These are phyloP conservation scores for Lignosus rhinocerotis DNA, from an alignment of 1,284 basidiomycete species.

Conservation along the genomic window DNA sequence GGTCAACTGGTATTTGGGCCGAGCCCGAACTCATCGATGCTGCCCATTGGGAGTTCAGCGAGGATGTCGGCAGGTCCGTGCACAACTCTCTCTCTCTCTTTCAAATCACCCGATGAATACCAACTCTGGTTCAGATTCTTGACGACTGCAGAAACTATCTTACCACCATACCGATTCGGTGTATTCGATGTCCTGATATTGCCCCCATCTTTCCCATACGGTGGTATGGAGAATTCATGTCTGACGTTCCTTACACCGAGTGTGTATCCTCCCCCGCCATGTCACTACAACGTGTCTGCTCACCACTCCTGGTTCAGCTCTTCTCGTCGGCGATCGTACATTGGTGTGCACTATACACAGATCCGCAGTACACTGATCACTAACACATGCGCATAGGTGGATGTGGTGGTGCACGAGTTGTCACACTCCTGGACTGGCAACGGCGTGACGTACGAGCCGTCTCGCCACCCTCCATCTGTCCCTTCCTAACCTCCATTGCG, in stretches of 20 bases:
- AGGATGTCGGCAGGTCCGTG: constrained; percentile 72
- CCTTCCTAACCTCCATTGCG: neutral
- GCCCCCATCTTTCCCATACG: constrained; percentile 93
- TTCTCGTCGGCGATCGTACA: constrained; percentile 81
- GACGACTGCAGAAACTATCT: constrained; percentile 72
- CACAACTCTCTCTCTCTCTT: neutral
- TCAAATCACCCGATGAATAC: neutral
- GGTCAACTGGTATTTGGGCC: constrained; percentile 87
- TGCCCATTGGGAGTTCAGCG: constrained; percentile 86
- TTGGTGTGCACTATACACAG: constrained; percentile 51
- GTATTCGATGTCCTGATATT: constrained; percentile 93
- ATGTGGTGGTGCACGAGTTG: constrained; percentile 82
- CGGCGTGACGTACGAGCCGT: constrained; percentile 64
- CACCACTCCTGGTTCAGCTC: constrained; percentile 43
- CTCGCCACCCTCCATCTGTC: neutral
- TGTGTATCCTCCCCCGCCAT: constrained; percentile 33
- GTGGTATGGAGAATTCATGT: constrained; percentile 88
- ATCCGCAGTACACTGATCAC: neutral
- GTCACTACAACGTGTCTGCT: neutral
- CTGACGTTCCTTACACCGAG: constrained; percentile 88
- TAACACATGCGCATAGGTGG: constrained; percentile 33
- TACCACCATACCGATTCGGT: constrained; percentile 82
- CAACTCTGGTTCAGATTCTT: constrained; percentile 59
- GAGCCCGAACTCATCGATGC: constrained; percentile 83
- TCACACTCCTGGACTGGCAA: constrained; percentile 89